Conservation (phyloP, 805 yeast genomes). For the Lachancea lanzarotensis region DNA sequence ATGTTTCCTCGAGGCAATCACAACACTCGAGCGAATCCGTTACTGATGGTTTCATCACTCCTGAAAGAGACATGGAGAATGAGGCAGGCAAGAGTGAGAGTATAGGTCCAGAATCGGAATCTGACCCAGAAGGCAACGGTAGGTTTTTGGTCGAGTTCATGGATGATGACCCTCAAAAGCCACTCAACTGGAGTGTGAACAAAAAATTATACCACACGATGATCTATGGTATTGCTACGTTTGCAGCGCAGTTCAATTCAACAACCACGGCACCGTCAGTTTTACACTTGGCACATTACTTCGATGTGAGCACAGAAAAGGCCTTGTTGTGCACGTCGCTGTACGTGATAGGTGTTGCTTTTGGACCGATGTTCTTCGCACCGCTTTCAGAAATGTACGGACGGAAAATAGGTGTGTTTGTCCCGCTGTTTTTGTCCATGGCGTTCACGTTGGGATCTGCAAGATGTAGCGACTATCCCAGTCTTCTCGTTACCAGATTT, state of each 20-base stretch:
- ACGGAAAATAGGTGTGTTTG: slow-evolving; percentile 43
- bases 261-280: slow-evolving; percentile 1
- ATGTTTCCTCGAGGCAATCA: background rate
- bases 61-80: background rate
- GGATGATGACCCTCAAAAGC: background rate
- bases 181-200: background rate
- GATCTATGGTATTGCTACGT: slow-evolving; percentile 1
- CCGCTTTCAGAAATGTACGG: slow-evolving; percentile 62
- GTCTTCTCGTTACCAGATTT: slow-evolving; percentile 1
- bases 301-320: slow-evolving; percentile 1
- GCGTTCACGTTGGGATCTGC: slow-evolving; percentile 1
- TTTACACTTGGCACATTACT: background rate
- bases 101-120: background rate
- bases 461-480: background rate
- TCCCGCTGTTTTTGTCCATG: slow-evolving; percentile 44
- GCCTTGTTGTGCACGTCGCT: slow-evolving; percentile 26
- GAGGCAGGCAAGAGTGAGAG: background rate
- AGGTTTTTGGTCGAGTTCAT: background rate
- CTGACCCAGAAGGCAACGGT: background rate
- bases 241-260: background rate
- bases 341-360: slow-evolving; percentile 54
- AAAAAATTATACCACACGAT: background rate
- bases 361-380: slow-evolving; percentile 49
- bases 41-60: background rate
- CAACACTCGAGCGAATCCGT: background rate